Evolutionary conservation across 305 asterid genomes (phyloP), one percentile per base, ranked within the genome.

Genomic region (Galium porrigens): DNA sequence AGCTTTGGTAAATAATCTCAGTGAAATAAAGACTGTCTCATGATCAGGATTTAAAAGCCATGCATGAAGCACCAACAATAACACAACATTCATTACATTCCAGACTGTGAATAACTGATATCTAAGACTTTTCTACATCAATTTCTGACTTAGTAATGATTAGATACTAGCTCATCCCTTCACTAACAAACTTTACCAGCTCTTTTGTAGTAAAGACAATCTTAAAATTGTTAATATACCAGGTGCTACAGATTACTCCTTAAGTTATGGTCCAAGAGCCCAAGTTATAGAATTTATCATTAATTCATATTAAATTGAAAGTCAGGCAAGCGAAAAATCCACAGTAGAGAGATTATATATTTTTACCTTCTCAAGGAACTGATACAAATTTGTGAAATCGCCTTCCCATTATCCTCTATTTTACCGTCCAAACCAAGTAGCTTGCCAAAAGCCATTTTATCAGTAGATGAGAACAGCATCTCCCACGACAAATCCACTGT

Each of bases 361-460:
- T 58, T 61, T 51, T 84, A 89, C 99, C 95, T 84, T 57, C 73
- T 68, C 39, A 61, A 76, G 63, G 70, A 68, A 78, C 58, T 44
- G 65, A 67, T 42, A 71, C 57, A 62, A 72, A 61, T 70, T 22
- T 69, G 69, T 49, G 69, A 59, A 59, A 60, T 70, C 34, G 57
- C 39, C 27, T 82, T 77, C 44, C 67, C 56, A 63, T 12, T 20
- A 34, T 64, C 70, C 52, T 54, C 32, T 59, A 55, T 65, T 69
- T 61, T 70, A 54, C 73, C 69, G 44, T 76, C 85, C 77, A 44
- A 80, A 70, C 72, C 67, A 39, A 81, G 83, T 75, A 87, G 73
- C 69, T 85, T 92, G 61, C 95, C 99, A 64, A 92, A 64, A 65
- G 97, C 90, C 80, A 80, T 78, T 36, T 88, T 73, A 71, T 74